Percentiles rank a stretch among this genome's conserved stretches.
These are phyloP conservation scores for Podila epigama DNA, from an alignment of 192 early-diverging fungal species.

Conservation along the genomic window DNA sequence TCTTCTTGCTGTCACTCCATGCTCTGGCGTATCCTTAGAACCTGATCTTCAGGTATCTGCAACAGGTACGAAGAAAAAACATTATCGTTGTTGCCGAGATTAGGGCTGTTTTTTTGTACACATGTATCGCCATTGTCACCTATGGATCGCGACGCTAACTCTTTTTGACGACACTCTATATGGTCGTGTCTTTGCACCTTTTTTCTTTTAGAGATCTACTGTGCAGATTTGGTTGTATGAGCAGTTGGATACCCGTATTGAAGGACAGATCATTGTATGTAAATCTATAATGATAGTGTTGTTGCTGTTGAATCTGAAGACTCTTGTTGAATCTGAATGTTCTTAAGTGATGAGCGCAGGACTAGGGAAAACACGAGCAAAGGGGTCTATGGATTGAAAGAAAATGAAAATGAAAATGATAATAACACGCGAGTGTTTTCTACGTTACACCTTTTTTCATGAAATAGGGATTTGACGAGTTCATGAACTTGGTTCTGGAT, in stretches of 20 bases:
- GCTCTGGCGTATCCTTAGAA: conserved; percentile 69
- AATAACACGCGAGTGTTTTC: background rate
- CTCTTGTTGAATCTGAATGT: too few relatives aligned
- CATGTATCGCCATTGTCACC: too few relatives aligned
- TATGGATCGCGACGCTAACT: too few relatives aligned
- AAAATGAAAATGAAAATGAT: too few relatives aligned
- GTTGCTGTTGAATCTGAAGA: too few relatives aligned
- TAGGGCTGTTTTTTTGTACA: too few relatives aligned
- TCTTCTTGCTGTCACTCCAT: background rate
- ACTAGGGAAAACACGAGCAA: too few relatives aligned
- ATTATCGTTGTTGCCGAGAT: too few relatives aligned
- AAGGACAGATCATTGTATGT: conserved; percentile 91
- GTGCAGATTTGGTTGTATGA: conserved; percentile 97
- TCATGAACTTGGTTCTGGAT: conserved; percentile 96
- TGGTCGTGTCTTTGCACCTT: background rate
- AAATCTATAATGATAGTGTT: too few relatives aligned
- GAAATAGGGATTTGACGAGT: conserved; percentile 96
- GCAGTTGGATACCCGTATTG: conserved; percentile 84
- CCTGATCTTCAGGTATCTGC: conserved; percentile 96
- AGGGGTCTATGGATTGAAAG: too few relatives aligned
- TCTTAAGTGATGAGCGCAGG: too few relatives aligned
- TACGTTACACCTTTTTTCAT: conserved; percentile 1
- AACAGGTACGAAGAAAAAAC: conserved; percentile 76
- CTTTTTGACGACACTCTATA: background rate
- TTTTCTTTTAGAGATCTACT: conserved; percentile 72